Base-by-base conservation (phyloP, 2,329 filamentous ascomycete genomes). In the Parasarocladium wereldwijsianum region DNA sequence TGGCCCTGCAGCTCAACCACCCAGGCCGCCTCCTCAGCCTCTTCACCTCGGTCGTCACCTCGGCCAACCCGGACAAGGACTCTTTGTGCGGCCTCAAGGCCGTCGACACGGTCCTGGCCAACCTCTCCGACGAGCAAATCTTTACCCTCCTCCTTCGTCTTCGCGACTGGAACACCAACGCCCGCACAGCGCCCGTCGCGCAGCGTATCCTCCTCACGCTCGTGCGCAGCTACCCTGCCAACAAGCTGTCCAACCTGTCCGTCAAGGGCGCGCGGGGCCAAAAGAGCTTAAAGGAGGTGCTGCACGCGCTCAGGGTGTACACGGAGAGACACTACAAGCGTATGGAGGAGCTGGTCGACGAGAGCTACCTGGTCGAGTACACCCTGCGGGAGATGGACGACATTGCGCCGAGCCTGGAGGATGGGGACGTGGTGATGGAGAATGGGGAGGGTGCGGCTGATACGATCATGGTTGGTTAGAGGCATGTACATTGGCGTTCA, bases 141-240 rank as follows among this genome's bases (percentile, higher is more conserved):
- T 92, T 83, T 54, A 63, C 73, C 6, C 66, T 98, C 10, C 66
- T 98, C 1, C 62, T 87, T 21, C 67, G 90, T 34, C 56, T 94
- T 25, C 70, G 92, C 26, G 90, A 98, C 55, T 98, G 90, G 90
- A 98, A 98, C 50, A 93, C 90, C 4, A 96, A 96, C 43, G 85
- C 84, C 0, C 70, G 83, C 36, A 93, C 84, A 4, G 77, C 85
- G 1, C 69, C 76, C 5, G 74, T 96, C 1, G 81, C 90, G 1
- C 90, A 98, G 54, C 72, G 77, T 19, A 76, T 98, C 10, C 58
- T 98, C 6, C 79, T 75, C 60, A 72, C 80, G 2, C 48, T 98
- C 6, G 73, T 93, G 30, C 73, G 74, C 39, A 80, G 75, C 35
- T 93, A 93, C 45, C 80, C 85, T 2, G 80, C 82, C 3, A 71